Evolutionary conservation across 2,329 filamentous ascomycete genomes (phyloP), one percentile per base, ranked within the genome.

Genomic region (Fusarium musae): DNA sequence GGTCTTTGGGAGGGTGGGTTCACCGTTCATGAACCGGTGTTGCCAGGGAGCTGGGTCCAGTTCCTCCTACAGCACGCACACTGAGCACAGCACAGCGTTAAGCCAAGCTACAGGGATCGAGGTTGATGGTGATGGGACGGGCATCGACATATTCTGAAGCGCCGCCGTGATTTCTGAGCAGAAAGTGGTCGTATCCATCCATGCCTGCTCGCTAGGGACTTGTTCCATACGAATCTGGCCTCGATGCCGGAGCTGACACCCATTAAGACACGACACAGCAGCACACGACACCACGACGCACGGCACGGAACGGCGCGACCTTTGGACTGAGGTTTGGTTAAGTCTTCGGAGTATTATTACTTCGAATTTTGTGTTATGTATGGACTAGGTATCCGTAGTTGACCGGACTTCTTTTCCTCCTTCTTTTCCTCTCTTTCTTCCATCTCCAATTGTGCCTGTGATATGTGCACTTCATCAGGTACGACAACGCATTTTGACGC

Each of bases 141-240:
- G 53, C 62, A 72, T 64, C 66, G 73, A 76, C 75, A 75, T 75
- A 68, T 76, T 63, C 67, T 69, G 70, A 77, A 62, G 74, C 66
- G 69, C 50, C 63, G 60, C 68, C 62, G 56, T 75, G 63, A 68
- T 71, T 69, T 70, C 54, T 63, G 42, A 66, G 68, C 58, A 66
- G 58, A 63, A 56, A 46, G 53, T 37, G 65, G 53, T 60, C 67
- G 56, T 69, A 52, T 60, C 66, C 61, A 66, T 59, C 43, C 52
- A 69, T 70, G 54, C 59, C 61, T 61, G 47, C 57, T 65, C 23
- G 30, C 42, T 50, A 36, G 56, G 19, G 30, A 50, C 42, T 50
- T 32, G 42, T 36, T 28, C 56, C 56, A 58, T 37, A 37, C 56
- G 56, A 58, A 58, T 50, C 42, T 58, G 42, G 56, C 26, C 19